Percentiles rank a stretch among this genome's conserved stretches.
These are phyloP conservation scores for Ottelia alismoides DNA, from an alignment of 106 monocot genomes.

Conservation along the genomic window DNA sequence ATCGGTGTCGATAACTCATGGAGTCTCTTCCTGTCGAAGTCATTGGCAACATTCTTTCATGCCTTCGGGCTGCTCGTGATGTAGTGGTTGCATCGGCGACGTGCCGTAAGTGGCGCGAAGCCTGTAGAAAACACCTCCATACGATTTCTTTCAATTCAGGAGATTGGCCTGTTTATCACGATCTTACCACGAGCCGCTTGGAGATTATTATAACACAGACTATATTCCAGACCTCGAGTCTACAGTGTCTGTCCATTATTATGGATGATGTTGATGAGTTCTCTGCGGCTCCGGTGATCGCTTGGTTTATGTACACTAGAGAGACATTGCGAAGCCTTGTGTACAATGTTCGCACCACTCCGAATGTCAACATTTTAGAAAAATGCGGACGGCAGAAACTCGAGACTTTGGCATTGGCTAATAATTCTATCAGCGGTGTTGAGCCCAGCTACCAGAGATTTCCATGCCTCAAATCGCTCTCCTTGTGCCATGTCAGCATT, in stretches of 20 bases:
- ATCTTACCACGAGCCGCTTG: slow-evolving; percentile 46
- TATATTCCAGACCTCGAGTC: slow-evolving; percentile 76
- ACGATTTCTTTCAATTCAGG: slow-evolving; percentile 56
- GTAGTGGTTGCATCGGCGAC: slow-evolving; percentile 79
- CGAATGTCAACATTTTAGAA: slow-evolving; percentile 77
- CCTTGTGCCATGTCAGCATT: slow-evolving; percentile 58
- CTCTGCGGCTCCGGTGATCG: slow-evolving; percentile 88
- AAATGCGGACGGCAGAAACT: slow-evolving; percentile 81
- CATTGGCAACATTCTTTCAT: slow-evolving; percentile 92
- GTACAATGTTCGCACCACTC: slow-evolving; percentile 69
- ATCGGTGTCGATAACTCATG: too few relatives aligned
- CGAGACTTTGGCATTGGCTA: slow-evolving; percentile 64
- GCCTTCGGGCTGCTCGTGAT: slow-evolving; percentile 54
- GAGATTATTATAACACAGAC: slow-evolving; percentile 96
- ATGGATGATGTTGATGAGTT: slow-evolving; percentile 76
- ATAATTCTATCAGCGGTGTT: slow-evolving; percentile 69
- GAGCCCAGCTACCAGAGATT: slow-evolving; percentile 86
- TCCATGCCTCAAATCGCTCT: slow-evolving; percentile 63
- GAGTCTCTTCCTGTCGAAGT: slow-evolving; percentile 89
- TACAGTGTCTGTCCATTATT: slow-evolving; percentile 65
- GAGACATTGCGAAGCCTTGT: slow-evolving; percentile 60
- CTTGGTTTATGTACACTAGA: slow-evolving; percentile 97
- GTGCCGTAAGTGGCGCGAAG: slow-evolving; percentile 81
- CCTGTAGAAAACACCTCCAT: slow-evolving; percentile 68
- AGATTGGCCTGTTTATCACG: slow-evolving; percentile 60